A percentile compares a stretch with the other conserved stretches of the same genome.
These are phyloP conservation scores for Sugiyamaella paludigena DNA, from an alignment of 1,139 yeast species.

Conservation along the genomic window DNA sequence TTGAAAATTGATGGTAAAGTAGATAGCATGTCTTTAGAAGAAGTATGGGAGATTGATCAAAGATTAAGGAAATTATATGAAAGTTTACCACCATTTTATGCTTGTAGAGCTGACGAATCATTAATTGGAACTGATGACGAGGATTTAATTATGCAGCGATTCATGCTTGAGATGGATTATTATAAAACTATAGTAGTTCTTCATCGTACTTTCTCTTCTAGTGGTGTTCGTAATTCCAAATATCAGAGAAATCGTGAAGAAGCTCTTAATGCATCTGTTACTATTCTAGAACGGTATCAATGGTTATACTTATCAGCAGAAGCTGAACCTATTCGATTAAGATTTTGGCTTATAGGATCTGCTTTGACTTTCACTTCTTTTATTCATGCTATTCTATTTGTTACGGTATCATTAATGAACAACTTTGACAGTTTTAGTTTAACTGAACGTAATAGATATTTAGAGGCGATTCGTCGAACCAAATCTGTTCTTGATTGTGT, in stretches of 20 bases:
- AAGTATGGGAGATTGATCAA: conserved; percentile 29
- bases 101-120: conserved; percentile 26
- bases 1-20: conserved; percentile 19
- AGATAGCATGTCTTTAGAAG: conserved; percentile 22
- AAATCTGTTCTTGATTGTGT: conserved; percentile 19
- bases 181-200: conserved; percentile 33
- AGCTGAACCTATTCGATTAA: conserved; percentile 24
- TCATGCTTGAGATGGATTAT: conserved; percentile 34
- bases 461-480: conserved; percentile 15
- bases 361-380: conserved; percentile 23
- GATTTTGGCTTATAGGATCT: conserved; percentile 27
- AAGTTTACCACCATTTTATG: conserved; percentile 26
- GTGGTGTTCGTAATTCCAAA: conserved; percentile 19
- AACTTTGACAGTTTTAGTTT: conserved; percentile 21
- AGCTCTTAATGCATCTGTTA: conserved; percentile 31
- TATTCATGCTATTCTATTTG: conserved; percentile 28
- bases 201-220: conserved; percentile 34
- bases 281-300: conserved; percentile 30
- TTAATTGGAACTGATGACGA: conserved; percentile 24
- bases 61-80: conserved; percentile 28
- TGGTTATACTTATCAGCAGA: conserved; percentile 33
- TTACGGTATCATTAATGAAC: conserved; percentile 26
- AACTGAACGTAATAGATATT: conserved; percentile 15
- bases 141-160: conserved; percentile 32
- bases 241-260: conserved; percentile 30